These are phyloP conservation scores for Cladosporium sp. DNA, from an alignment of 2,329 filamentous ascomycete genomes.

Conservation along the genomic window DNA sequence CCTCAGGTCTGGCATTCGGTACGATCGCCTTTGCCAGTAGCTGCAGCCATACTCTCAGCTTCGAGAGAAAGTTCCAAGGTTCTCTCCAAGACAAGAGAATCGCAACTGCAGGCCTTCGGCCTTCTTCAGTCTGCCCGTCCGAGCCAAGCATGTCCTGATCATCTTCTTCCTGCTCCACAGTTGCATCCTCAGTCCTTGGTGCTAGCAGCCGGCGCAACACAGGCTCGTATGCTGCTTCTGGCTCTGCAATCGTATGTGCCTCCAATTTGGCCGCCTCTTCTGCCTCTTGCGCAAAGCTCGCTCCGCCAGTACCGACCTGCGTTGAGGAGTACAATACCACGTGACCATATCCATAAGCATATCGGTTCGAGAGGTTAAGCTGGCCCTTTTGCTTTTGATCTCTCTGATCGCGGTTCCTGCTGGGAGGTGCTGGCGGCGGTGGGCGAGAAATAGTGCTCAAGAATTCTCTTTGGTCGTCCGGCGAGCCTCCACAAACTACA, in stretches of 20 bases:
- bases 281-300: constrained; percentile 26
- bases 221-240: constrained; percentile 27
- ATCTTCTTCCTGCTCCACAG: constrained; percentile 10
- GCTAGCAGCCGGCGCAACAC: constrained; percentile 25
- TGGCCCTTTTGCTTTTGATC: constrained; percentile 25
- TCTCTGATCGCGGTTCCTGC: constrained; percentile 16
- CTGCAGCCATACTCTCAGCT: constrained; percentile 85
- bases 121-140: constrained; percentile 10
- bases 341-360: constrained; percentile 33
- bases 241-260: constrained; percentile 30
- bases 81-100: constrained; percentile 94
- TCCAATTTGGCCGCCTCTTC: constrained; percentile 30
- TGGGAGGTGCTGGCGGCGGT: constrained; percentile 24
- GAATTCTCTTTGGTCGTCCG: constrained; percentile 29
- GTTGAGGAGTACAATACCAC: constrained; percentile 30
- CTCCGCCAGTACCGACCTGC: constrained; percentile 21
- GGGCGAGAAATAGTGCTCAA: constrained; percentile 25
- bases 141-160: constrained; percentile 16
- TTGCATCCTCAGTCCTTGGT: constrained; percentile 14
- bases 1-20: constrained; percentile 56
- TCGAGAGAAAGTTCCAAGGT: constrained; percentile 87
- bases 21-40: constrained; percentile 71
- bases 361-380: constrained; percentile 29
- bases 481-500: constrained; percentile 29
- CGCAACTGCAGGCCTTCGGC: constrained; percentile 50